phyloP scores from a whole-genome alignment of 1,139 yeast species.

The Nakaseomyces delphensis region DNA sequence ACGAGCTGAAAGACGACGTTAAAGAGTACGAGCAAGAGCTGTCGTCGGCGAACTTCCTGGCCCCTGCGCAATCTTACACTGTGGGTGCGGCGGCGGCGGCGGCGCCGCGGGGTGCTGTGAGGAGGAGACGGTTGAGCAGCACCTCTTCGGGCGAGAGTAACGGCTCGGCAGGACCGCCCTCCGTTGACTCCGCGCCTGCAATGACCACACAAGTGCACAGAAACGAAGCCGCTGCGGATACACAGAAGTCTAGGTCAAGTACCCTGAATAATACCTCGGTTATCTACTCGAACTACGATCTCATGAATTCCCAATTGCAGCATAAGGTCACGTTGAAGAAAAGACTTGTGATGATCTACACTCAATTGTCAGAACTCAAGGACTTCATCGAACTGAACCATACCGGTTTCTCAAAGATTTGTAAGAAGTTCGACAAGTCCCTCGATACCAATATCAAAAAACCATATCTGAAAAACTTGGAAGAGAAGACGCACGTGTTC shows the following conservation, averaged over 20 bases:
- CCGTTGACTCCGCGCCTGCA: constrained; percentile 15
- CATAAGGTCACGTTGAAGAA: constrained; percentile 57
- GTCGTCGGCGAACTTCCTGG: constrained; percentile 1
- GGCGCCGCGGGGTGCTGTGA: not conserved
- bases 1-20: constrained; percentile 41
- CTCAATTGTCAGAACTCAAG: constrained; percentile 71
- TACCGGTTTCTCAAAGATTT: constrained; percentile 81
- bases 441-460: constrained; percentile 52
- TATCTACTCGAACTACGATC: not conserved
- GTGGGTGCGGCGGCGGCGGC: not conserved
- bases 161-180: constrained; percentile 8
- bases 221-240: not conserved
- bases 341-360: constrained; percentile 57
- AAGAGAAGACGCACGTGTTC: constrained; percentile 40
- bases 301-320: constrained; percentile 12
- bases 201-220: not conserved
- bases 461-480: constrained; percentile 39
- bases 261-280: constrained; percentile 7
- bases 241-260: constrained; percentile 1
- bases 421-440: constrained; percentile 85
- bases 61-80: constrained; percentile 1
- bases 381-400: constrained; percentile 74
- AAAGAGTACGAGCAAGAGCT: constrained; percentile 25
- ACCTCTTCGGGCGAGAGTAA: constrained; percentile 12
- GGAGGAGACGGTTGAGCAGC: constrained; percentile 12